Evolutionary conservation across 2,329 filamentous ascomycete genomes (phyloP), one percentile per base, ranked within the genome.

Genomic region (Pseudocercospora fijiensis): DNA sequence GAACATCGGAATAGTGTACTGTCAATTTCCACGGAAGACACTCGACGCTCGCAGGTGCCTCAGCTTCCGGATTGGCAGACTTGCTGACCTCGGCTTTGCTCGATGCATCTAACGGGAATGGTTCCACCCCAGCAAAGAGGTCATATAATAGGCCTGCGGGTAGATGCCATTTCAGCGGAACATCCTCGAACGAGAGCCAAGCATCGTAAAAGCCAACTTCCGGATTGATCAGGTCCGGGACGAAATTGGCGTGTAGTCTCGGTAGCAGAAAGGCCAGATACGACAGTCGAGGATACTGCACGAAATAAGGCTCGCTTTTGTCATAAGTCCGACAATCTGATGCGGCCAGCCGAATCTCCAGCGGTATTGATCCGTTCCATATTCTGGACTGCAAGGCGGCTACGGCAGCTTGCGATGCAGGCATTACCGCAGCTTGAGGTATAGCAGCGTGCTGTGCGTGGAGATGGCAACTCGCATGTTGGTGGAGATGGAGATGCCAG

Each of bases 141-240:
- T 91, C 89, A 72, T 86, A 90, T 4, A 91, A 80, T 10, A 91
- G 78, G 1, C 89, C 89, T 10, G 89, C 74, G 0, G 89, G 88
- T 64, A 89, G 87, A 72, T 91, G 88, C 87, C 87, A 89, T 78
- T 89, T 90, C 67, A 91, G 75, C 2, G 87, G 85, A 16, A 91
- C 88, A 13, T 81, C 83, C 73, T 91, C 86, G 71, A 87, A 88
- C 1, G 85, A 86, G 67, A 91, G 84, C 84, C 86, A 88, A 20
- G 84, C 83, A 49, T 85, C 78, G 63, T 84, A 79, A 7, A 82
- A 73, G 2, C 78, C 78, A 30, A 83, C 78, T 49, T 82, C 77
- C 3, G 86, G 82, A 67, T 87, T 80, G 69, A 89, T 89, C 41
- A 90, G 76, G 26, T 76, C 82, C 13, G 79, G 69, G 1, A 78